Evolutionary conservation across 352 stramenopile species (phyloP).

Genomic region (Globisporangium paddicum): DNA sequence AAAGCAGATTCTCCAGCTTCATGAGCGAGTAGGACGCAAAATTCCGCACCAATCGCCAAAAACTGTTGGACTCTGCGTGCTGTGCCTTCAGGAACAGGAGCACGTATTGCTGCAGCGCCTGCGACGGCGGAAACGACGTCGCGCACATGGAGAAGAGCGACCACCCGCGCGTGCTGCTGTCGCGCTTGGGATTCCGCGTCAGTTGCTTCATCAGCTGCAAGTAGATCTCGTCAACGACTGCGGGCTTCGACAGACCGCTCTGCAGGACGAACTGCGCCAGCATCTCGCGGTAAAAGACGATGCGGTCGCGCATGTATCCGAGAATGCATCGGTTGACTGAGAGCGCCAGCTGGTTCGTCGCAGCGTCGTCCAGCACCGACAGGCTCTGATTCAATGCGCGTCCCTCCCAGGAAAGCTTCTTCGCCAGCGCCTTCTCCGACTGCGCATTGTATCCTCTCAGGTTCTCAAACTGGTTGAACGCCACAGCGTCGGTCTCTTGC

Average conservation of each 20-base stretch:
- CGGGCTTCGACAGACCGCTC: conserved; percentile 83
- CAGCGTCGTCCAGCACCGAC: conserved; percentile 45
- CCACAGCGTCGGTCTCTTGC: conserved; percentile 40
- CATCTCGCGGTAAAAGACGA: conserved; percentile 93
- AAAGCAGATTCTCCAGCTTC: conserved; percentile 89
- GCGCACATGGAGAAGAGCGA: conserved; percentile 92
- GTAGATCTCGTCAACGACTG: conserved; percentile 93
- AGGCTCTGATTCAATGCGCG: conserved; percentile 59
- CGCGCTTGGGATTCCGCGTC: conserved; percentile 88
- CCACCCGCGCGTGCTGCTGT: conserved; percentile 90
- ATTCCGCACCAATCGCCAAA: conserved; percentile 75
- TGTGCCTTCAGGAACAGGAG: conserved; percentile 89
- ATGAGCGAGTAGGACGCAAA: conserved; percentile 91
- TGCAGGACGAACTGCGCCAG: conserved; percentile 92
- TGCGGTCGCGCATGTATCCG: conserved; percentile 93
- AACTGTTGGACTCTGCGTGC: conserved; percentile 61
- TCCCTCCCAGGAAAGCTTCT: conserved; percentile 65
- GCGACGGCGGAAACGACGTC: conserved; percentile 87
- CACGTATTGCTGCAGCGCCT: conserved; percentile 87
- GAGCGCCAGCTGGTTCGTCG: conserved; percentile 46
- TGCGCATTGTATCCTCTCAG: conserved; percentile 51
- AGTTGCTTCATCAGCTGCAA: conserved; percentile 93
- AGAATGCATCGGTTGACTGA: conserved; percentile 92
- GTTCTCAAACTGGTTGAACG: conserved; percentile 68
- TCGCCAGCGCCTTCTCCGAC: conserved; percentile 33